phyloP scores from a whole-genome alignment of 2,329 filamentous ascomycete genomes.

The Periconia sp. region DNA sequence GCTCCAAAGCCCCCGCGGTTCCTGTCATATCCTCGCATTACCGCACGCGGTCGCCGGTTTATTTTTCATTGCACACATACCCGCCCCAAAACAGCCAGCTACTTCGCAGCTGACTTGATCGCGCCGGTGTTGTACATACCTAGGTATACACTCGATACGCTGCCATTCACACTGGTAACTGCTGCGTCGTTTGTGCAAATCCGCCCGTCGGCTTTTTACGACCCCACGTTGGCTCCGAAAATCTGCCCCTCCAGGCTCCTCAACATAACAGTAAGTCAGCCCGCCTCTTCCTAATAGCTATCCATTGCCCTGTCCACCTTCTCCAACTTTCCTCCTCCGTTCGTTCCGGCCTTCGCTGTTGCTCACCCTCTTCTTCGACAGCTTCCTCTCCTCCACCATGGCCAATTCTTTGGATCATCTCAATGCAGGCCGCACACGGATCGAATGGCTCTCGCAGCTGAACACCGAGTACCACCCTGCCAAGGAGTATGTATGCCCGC shows the following conservation, averaged over 20 bases:
- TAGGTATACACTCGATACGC: no score
- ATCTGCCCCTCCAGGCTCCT: conserved; percentile 13
- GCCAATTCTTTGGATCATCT: conserved; percentile 78
- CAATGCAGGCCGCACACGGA: conserved; percentile 68
- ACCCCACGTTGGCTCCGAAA: conserved; percentile 15
- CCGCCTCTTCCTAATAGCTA: neutral
- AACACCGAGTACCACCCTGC: conserved; percentile 86
- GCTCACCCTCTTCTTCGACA: neutral
- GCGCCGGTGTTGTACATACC: no score
- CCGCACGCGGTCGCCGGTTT: conserved; percentile 6
- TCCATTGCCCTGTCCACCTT: neutral
- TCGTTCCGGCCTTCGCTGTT: neutral
- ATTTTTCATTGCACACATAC: no score
- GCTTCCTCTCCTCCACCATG: conserved; percentile 46
- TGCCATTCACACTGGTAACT: no score
- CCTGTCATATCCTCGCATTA: conserved; percentile 5
- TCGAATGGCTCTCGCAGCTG: conserved; percentile 74
- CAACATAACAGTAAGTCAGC: conserved; percentile 16
- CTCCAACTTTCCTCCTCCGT: conserved; percentile 3
- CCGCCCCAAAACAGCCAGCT: no score
- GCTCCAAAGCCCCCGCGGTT: no score
- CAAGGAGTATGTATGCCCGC: conserved; percentile 60
- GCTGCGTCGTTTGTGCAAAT: no score
- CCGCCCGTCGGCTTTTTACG: no score
- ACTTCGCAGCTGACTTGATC: no score